Conservation (phyloP, 192 early-diverging fungal species). For the Backusella morwellensis region DNA sequence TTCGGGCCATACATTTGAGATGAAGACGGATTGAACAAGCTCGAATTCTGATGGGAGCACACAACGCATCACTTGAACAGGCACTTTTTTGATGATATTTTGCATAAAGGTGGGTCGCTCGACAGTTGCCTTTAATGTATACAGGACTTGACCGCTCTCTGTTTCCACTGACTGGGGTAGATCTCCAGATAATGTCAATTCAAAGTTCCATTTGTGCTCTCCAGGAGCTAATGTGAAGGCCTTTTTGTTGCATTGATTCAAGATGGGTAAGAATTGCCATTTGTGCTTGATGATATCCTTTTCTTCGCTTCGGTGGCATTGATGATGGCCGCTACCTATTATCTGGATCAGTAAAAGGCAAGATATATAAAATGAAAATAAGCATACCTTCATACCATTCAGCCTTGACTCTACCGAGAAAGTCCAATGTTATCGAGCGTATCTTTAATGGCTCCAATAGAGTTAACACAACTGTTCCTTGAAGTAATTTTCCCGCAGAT, state of each 20-base stretch:
- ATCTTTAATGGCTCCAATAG: conserved; percentile 49
- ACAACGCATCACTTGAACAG: conserved; percentile 45
- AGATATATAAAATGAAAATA: not conserved
- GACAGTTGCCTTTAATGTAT: conserved; percentile 48
- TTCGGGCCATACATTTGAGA: conserved; percentile 54
- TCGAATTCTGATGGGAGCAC: conserved; percentile 50
- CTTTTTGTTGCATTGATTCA: conserved; percentile 31
- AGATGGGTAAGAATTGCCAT: conserved; percentile 50
- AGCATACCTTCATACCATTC: conserved; percentile 40
- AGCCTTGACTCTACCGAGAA: conserved; percentile 53
- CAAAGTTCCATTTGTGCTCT: conserved; percentile 49
- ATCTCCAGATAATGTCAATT: conserved; percentile 52
- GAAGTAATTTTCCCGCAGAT: conserved; percentile 45
- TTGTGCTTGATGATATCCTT: conserved; percentile 44
- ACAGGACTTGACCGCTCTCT: conserved; percentile 45
- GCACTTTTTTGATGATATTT: conserved; percentile 35
- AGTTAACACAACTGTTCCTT: conserved; percentile 47
- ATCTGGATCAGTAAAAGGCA: not conserved
- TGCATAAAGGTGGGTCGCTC: conserved; percentile 51
- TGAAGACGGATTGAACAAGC: conserved; percentile 45
- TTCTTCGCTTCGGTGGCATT: conserved; percentile 29
- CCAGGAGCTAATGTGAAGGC: conserved; percentile 31
- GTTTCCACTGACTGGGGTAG: conserved; percentile 55
- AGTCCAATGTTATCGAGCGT: conserved; percentile 43
- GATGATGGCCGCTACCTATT: conserved; percentile 20